Percentiles rank a stretch among this genome's conserved stretches.
Evolutionary conservation across 1,284 basidiomycete genomes (phyloP).

Genomic region (Peniophora sp.): DNA sequence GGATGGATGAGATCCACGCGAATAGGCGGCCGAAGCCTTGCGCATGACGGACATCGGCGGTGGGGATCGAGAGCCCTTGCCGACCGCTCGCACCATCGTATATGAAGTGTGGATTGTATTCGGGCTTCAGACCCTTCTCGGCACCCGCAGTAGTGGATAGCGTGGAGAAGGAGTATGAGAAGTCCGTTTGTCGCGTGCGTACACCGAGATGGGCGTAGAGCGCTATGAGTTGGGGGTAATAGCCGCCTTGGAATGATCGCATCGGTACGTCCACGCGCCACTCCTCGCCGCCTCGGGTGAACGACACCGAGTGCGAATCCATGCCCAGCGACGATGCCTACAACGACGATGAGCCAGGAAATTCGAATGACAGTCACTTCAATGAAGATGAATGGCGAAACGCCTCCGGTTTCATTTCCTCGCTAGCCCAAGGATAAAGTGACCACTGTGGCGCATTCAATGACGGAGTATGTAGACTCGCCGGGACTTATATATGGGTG

Average conservation of each 20-base stretch:
- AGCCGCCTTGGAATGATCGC: conserved; percentile 74
- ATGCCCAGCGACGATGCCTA: conserved; percentile 45
- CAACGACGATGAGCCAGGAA: conserved; percentile 5
- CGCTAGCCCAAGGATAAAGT: no score
- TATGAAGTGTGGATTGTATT: conserved; percentile 39
- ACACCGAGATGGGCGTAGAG: conserved; percentile 55
- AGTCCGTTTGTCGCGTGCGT: conserved; percentile 42
- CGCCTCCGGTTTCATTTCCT: background rate
- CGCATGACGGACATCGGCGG: conserved; percentile 19
- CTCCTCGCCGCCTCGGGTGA: conserved; percentile 23
- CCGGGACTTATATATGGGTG: no score
- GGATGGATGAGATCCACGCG: conserved; percentile 13
- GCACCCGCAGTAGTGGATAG: conserved; percentile 10
- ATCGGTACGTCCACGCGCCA: conserved; percentile 69
- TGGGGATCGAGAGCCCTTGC: conserved; percentile 44
- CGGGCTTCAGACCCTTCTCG: conserved; percentile 16
- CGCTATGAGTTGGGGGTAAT: conserved; percentile 60
- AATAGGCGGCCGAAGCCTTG: background rate
- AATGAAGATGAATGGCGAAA: conserved; percentile 1
- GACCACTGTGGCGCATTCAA: no score
- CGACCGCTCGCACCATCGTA: conserved; percentile 60
- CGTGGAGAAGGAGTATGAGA: conserved; percentile 57
- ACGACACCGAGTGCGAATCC: conserved; percentile 47
- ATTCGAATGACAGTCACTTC: background rate
- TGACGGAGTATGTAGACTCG: no score